These are phyloP conservation scores for Suillus brevipes DNA, from an alignment of 768 basidiomycete species.

Conservation along the genomic window DNA sequence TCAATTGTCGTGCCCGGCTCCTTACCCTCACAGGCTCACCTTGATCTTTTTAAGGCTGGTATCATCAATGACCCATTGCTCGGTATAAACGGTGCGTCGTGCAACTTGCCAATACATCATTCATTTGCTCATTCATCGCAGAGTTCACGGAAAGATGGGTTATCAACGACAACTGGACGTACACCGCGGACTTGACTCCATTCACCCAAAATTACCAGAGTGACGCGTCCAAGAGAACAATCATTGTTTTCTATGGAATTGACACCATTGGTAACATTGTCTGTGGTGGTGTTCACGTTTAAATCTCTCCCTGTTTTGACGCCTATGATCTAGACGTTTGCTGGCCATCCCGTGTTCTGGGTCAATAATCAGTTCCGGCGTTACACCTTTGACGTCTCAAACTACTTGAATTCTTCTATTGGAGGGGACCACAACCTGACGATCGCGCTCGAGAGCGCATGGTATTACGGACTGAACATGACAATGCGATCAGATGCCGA, in stretches of 20 bases:
- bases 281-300: conserved; percentile 16
- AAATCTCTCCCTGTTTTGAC: background rate
- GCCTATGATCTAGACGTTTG: conserved; percentile 40
- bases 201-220: conserved; percentile 32
- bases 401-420: conserved; percentile 35
- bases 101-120: background rate
- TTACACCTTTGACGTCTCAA: conserved; percentile 52
- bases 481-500: conserved; percentile 50
- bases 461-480: conserved; percentile 54
- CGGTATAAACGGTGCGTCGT: conserved; percentile 48
- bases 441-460: conserved; percentile 54
- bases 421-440: conserved; percentile 45
- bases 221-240: conserved; percentile 28
- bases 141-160: conserved; percentile 60
- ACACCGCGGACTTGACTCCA: conserved; percentile 52
- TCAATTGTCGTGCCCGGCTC: conserved; percentile 52
- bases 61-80: conserved; percentile 55
- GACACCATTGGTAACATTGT: conserved; percentile 60
- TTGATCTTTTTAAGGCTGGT: conserved; percentile 52
- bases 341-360: conserved; percentile 54
- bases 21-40: conserved; percentile 54
- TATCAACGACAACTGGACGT: conserved; percentile 58
- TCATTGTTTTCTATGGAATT: conserved; percentile 57
- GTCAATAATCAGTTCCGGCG: conserved; percentile 59
- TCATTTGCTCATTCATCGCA: conserved; percentile 17